Conservation (phyloP, 1,284 basidiomycete species). For the Ustilago lituana region DNA sequence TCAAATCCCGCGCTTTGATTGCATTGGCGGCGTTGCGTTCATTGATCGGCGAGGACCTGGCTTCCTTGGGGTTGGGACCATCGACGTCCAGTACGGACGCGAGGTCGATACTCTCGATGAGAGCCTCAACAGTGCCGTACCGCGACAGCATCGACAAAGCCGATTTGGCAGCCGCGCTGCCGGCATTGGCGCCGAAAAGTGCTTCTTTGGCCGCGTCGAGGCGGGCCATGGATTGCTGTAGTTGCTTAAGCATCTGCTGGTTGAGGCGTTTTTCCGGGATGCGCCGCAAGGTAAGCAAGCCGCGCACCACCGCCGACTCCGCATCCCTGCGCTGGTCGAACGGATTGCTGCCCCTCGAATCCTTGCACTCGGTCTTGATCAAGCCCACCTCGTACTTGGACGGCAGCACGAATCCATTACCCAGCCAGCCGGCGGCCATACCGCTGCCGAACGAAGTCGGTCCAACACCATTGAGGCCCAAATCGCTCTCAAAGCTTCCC, state of each 20-base stretch:
- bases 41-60: conserved; percentile 25
- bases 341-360: conserved; percentile 34
- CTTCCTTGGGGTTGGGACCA: conserved; percentile 32
- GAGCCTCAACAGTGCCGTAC: conserved; percentile 25
- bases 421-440: conserved; percentile 65
- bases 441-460: conserved; percentile 59
- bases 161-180: not conserved
- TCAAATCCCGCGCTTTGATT: conserved; percentile 31
- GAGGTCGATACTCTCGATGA: conserved; percentile 57
- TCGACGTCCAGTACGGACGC: conserved; percentile 58
- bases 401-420: conserved; percentile 66
- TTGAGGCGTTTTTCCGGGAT: conserved; percentile 43
- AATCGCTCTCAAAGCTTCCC: conserved; percentile 45
- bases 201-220: conserved; percentile 8
- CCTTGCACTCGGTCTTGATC: conserved; percentile 45
- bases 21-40: conserved; percentile 34
- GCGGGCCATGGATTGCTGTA: conserved; percentile 2
- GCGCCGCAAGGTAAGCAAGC: conserved; percentile 45
- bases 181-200: not conserved
- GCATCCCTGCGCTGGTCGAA: conserved; percentile 53
- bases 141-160: conserved; percentile 17
- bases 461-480: conserved; percentile 51
- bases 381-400: conserved; percentile 50
- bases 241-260: conserved; percentile 14
- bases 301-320: conserved; percentile 41